These are phyloP conservation scores for Macadamia tetraphylla DNA, from an alignment of 164 flowering plant genomes.

Conservation along the genomic window DNA sequence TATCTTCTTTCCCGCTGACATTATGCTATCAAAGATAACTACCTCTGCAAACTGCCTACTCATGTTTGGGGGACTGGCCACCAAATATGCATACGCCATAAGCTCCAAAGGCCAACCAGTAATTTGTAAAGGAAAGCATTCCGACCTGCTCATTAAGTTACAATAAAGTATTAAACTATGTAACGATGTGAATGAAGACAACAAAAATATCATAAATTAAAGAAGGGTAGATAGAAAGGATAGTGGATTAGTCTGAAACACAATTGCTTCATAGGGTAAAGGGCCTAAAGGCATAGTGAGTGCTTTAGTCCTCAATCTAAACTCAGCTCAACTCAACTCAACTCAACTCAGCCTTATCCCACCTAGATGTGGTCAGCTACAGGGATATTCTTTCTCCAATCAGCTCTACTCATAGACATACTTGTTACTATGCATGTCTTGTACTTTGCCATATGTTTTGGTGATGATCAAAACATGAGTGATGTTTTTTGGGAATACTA, in stretches of 20 bases:
- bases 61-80: constrained; percentile 80
- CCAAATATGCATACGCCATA: constrained; percentile 90
- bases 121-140: constrained; percentile 69
- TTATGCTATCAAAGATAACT: not conserved
- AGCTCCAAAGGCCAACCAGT: constrained; percentile 94
- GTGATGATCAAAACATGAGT: too few relatives aligned
- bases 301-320: too few relatives aligned
- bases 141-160: constrained; percentile 37
- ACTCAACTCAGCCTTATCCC: too few relatives aligned
- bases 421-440: too few relatives aligned
- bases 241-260: not conserved
- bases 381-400: too few relatives aligned
- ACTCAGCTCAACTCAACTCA: too few relatives aligned
- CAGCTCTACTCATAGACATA: too few relatives aligned
- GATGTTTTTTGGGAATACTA: too few relatives aligned
- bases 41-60: constrained; percentile 73
- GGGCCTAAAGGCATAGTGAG: too few relatives aligned
- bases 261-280: not conserved
- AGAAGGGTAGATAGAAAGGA: too few relatives aligned
- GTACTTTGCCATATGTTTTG: too few relatives aligned
- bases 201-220: not conserved
- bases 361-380: too few relatives aligned
- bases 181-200: not conserved
- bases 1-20: not conserved
- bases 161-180: not conserved